Percentiles rank a stretch among this genome's conserved stretches.
These are phyloP conservation scores for Zygosaccharomyces pseudobailii DNA, from an alignment of 1,139 yeast species.

Conservation along the genomic window DNA sequence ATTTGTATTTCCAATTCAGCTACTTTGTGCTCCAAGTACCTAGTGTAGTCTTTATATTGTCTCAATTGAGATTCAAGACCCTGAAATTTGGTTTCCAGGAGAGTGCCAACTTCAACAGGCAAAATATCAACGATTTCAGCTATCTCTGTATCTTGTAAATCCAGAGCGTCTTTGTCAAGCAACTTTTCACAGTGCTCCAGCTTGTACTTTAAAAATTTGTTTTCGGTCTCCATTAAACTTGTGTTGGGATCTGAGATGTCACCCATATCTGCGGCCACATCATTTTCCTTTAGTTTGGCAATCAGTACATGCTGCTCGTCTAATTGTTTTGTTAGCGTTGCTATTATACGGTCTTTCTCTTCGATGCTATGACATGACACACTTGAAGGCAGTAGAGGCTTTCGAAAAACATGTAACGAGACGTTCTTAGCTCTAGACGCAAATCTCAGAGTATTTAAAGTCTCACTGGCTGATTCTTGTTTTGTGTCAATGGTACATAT, in stretches of 20 bases:
- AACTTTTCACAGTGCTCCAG: constrained; percentile 33
- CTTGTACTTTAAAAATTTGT: constrained; percentile 33
- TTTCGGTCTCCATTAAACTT: constrained; percentile 19
- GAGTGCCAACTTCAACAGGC: constrained; percentile 27
- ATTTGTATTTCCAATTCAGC: constrained; percentile 4
- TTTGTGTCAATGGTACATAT: constrained; percentile 71
- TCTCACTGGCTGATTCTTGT: constrained; percentile 63
- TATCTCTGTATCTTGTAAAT: constrained; percentile 24
- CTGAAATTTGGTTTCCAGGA: constrained; percentile 28
- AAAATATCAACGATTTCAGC: constrained; percentile 27
- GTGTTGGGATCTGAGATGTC: constrained; percentile 8
- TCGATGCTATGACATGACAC: constrained; percentile 29
- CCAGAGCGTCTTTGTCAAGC: constrained; percentile 23
- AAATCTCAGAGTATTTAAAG: constrained; percentile 80
- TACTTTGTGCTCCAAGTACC: constrained; percentile 19
- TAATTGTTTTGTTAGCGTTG: constrained; percentile 39
- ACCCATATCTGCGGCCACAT: not conserved
- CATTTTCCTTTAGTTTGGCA: constrained; percentile 24
- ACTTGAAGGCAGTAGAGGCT: constrained; percentile 16
- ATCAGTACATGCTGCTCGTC: constrained; percentile 40
- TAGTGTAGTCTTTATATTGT: constrained; percentile 20
- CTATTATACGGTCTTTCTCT: constrained; percentile 46
- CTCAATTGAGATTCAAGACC: constrained; percentile 25
- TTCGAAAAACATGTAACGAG: constrained; percentile 60
- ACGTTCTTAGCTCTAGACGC: constrained; percentile 93